Base-by-base conservation (phyloP, 2,329 filamentous ascomycete species). In the Knoxdaviesia capensis region DNA sequence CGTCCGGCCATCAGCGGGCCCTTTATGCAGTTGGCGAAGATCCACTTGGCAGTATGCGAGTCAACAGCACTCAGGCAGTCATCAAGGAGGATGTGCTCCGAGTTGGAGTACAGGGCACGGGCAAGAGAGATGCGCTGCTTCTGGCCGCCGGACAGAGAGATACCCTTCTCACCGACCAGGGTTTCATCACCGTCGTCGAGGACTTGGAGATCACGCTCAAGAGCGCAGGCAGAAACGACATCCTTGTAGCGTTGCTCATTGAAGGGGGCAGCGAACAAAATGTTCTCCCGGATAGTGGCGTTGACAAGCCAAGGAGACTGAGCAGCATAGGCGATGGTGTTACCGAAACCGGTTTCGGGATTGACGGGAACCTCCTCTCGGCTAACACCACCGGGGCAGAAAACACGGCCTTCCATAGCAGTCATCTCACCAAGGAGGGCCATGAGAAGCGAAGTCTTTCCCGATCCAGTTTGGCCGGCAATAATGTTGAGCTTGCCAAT, bases 291-390 rank as follows among this genome's bases (percentile, higher is more conserved):
- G 59, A 98, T 92, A 20, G 81, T 92, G 38, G 81, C 88, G 52
- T 98, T 98, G 45, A 96, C 82, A 32, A 98, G 69, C 90, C 90
- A 98, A 6, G 90, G 85, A 57, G 93, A 82, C 57, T 98, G 90
- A 11, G 90, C 88, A 56, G 92, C 94, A 56, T 96, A 98, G 10
- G 90, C 90, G 45, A 94, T 78, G 46, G 82, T 93, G 54, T 98
- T 87, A 5, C 83, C 85, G 35, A 96, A 69, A 2, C 80, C 81
- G 29, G 88, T 94, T 45, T 81, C 77, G 2, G 85, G 80, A 55
- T 96, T 80, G 6, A 77, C 68, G 9, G 69, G 79, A 31, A 94
- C 70, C 46, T 94, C 85, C 54, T 94, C 85, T 49, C 90, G 79
- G 54, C 83, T 86, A 46, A 73, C 74, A 37, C 83, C 85, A 42